A percentile compares a stretch with the other conserved stretches of the same genome.
Evolutionary conservation across 805 yeast species (phyloP).

Genomic region (Lipomyces kockii): DNA sequence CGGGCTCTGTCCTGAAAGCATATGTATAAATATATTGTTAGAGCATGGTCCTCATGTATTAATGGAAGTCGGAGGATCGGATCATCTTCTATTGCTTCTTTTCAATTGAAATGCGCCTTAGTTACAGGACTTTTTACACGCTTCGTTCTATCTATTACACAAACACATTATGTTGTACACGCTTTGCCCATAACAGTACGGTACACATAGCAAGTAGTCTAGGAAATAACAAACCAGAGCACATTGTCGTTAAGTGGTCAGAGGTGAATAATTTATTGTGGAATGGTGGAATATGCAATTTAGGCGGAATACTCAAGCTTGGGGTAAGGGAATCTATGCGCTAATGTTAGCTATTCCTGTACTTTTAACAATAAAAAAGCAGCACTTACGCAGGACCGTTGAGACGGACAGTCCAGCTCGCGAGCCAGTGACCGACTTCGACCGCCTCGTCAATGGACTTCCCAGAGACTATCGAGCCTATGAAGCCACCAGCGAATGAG

Average conservation of each 20-base stretch:
- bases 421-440: constrained; percentile 96
- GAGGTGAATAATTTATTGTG: not conserved
- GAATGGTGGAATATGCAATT: not conserved
- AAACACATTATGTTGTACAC: not conserved
- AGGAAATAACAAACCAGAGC: not conserved
- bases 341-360: not conserved
- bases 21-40: not conserved
- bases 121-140: not conserved
- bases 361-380: constrained; percentile 46
- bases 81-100: not conserved
- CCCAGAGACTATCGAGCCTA: constrained; percentile 83
- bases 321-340: constrained; percentile 32
- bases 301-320: constrained; percentile 31
- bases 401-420: constrained; percentile 86
- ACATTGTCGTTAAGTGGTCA: not conserved
- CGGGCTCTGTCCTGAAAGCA: too few relatives aligned
- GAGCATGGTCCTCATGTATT: not conserved
- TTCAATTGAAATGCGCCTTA: not conserved
- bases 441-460: constrained; percentile 63
- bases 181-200: not conserved
- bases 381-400: constrained; percentile 93
- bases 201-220: not conserved
- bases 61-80: not conserved
- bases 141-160: not conserved
- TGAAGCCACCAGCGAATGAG: constrained; percentile 95